These are phyloP conservation scores for Botrytis tulipae DNA, from an alignment of 2,329 filamentous ascomycete species.

Conservation along the genomic window DNA sequence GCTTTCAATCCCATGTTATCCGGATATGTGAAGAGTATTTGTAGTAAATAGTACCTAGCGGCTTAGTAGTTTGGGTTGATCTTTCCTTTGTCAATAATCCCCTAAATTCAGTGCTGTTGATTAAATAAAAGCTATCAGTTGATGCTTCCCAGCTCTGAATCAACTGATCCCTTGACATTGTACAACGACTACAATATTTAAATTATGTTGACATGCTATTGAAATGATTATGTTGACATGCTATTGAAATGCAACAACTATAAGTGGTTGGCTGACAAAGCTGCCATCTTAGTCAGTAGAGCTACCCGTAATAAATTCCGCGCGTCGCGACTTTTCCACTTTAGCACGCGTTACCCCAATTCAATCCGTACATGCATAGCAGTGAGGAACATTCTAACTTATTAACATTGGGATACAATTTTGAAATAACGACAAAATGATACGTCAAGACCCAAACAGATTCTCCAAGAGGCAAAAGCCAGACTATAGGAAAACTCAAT, in stretches of 20 bases:
- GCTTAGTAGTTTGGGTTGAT: not conserved
- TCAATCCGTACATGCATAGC: not conserved
- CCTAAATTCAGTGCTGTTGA: not conserved
- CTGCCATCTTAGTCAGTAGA: not conserved
- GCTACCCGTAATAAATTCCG: not conserved
- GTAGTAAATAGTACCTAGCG: not conserved
- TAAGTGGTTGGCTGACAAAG: not conserved
- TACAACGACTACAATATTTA: not conserved
- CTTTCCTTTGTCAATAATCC: not conserved
- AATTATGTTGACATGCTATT: not conserved
- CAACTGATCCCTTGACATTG: not conserved
- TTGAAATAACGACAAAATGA: constrained; percentile 31
- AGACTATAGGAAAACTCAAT: constrained; percentile 83
- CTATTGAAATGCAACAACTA: not conserved
- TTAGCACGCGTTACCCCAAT: constrained; percentile 16
- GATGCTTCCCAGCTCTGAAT: not conserved
- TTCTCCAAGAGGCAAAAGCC: constrained; percentile 70
- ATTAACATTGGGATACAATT: not conserved
- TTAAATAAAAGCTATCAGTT: not conserved
- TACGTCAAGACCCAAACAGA: constrained; percentile 37
- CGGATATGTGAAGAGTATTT: not conserved
- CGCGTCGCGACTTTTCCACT: constrained; percentile 23
- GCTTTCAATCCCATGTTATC: not conserved
- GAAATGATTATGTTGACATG: no score
- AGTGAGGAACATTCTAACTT: not conserved